Evolutionary conservation across 176 grass and related monocot genomes (phyloP).

Genomic region (Carex cristatella): DNA sequence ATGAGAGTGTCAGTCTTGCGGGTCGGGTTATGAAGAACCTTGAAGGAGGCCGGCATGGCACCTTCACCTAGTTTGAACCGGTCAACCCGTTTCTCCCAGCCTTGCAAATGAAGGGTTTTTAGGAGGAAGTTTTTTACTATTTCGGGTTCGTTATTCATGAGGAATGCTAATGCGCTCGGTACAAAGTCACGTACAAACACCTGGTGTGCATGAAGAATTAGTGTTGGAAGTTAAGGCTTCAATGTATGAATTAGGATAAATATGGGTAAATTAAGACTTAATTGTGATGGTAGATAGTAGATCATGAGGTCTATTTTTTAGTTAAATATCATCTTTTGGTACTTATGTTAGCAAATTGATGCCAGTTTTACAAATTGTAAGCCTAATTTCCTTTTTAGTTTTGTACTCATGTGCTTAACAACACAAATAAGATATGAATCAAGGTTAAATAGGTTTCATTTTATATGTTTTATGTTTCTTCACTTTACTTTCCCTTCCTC

Average conservation of each 20-base stretch:
- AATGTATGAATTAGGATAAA: not conserved
- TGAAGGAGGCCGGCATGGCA: conserved; percentile 48
- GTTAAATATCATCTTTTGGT: not conserved
- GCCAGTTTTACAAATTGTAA: conserved; percentile 1
- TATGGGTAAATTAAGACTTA: not conserved
- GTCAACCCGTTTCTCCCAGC: conserved; percentile 43
- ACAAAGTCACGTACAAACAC: conserved; percentile 49
- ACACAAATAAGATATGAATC: not conserved
- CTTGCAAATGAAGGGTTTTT: conserved; percentile 43
- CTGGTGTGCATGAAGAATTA: conserved; percentile 24
- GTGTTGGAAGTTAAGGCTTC: not conserved
- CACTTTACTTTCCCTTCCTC: not conserved
- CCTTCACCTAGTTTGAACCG: conserved; percentile 49
- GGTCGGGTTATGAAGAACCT: conserved; percentile 36
- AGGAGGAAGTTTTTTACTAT: conserved; percentile 42
- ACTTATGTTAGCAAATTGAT: not conserved
- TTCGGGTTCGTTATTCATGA: conserved; percentile 44
- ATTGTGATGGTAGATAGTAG: not conserved
- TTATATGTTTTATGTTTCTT: not conserved
- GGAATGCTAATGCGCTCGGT: conserved; percentile 43
- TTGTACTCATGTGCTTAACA: not conserved
- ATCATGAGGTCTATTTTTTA: not conserved
- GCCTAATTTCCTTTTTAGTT: not conserved
- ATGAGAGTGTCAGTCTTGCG: conserved; percentile 35
- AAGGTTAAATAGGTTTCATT: not conserved